phyloP scores from a whole-genome alignment of 805 yeast genomes.

The Nakazawaea ishiwadae region DNA sequence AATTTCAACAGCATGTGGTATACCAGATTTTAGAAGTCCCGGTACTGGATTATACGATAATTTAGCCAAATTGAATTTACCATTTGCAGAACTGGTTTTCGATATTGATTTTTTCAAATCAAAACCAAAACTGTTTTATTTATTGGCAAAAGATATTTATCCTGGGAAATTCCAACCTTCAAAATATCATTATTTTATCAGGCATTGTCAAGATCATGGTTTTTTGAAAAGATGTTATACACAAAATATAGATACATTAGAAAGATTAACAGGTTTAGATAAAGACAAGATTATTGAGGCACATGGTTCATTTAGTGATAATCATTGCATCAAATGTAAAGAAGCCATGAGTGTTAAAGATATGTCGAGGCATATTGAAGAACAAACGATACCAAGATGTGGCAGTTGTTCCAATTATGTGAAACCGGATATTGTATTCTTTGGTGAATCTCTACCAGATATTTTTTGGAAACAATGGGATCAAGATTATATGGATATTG shows the following conservation, averaged over 20 bases:
- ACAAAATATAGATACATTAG: conserved; percentile 91
- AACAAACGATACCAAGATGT: conserved; percentile 51
- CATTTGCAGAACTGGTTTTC: conserved; percentile 94
- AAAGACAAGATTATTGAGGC: conserved; percentile 76
- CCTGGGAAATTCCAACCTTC: conserved; percentile 90
- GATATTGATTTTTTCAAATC: conserved; percentile 77
- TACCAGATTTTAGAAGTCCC: conserved; percentile 93
- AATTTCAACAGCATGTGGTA: conserved; percentile 87
- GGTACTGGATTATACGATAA: conserved; percentile 85
- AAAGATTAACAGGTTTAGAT: conserved; percentile 73
- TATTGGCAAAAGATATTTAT: conserved; percentile 76
- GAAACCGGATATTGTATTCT: conserved; percentile 92
- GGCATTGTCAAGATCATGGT: conserved; percentile 59
- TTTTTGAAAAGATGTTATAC: conserved; percentile 72
- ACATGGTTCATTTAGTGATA: conserved; percentile 87
- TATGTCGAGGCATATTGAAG: conserved; percentile 36
- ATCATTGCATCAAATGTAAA: conserved; percentile 78
- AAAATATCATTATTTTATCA: conserved; percentile 70
- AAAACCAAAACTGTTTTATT: conserved; percentile 80
- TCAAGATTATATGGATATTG: conserved; percentile 44
- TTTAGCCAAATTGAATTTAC: conserved; percentile 65
- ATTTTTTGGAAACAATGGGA: conserved; percentile 71
- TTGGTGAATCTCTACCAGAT: conserved; percentile 82
- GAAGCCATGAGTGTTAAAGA: conserved; percentile 44
- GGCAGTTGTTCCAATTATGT: conserved; percentile 65